These are phyloP conservation scores for Physcomitrellopsis africana DNA, from an alignment of 225 moss, liverwort and hornwort genomes.

Conservation along the genomic window DNA sequence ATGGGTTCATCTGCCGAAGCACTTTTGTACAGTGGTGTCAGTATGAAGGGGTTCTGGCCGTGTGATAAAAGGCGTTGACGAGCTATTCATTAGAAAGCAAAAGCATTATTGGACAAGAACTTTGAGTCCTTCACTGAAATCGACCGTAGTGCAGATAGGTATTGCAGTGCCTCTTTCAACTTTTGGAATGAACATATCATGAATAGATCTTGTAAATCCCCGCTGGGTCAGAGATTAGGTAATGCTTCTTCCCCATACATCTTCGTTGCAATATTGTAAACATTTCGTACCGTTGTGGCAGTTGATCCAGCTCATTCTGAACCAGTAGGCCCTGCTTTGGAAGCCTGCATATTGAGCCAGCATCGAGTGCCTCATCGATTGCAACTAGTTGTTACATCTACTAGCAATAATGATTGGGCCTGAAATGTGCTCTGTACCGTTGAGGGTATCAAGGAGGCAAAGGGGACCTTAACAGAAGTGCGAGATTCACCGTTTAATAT, in stretches of 20 bases:
- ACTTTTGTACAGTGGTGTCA: background rate
- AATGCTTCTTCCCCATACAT: too few relatives aligned
- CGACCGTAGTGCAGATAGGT: background rate
- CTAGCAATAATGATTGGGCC: too few relatives aligned
- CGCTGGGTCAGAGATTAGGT: too few relatives aligned
- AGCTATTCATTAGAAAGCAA: background rate
- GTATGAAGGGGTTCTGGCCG: background rate
- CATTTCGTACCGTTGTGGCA: background rate
- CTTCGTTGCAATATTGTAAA: too few relatives aligned
- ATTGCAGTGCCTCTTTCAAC: background rate
- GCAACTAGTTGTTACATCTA: background rate
- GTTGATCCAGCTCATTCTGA: background rate
- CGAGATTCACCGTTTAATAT: too few relatives aligned
- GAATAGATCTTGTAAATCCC: background rate
- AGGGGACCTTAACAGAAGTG: too few relatives aligned
- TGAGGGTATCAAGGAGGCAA: too few relatives aligned
- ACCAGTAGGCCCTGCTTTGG: background rate
- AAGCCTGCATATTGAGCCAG: background rate
- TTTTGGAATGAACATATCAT: background rate
- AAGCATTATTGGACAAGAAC: background rate
- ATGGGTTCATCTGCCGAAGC: background rate
- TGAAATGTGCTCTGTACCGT: too few relatives aligned
- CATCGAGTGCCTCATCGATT: background rate
- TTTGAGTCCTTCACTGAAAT: slow-evolving; percentile 6
- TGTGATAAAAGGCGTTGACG: background rate